Evolutionary conservation across 2,329 filamentous ascomycete genomes (phyloP), one percentile per base, ranked within the genome.

Genomic region (Sarocladium brachiariae): DNA sequence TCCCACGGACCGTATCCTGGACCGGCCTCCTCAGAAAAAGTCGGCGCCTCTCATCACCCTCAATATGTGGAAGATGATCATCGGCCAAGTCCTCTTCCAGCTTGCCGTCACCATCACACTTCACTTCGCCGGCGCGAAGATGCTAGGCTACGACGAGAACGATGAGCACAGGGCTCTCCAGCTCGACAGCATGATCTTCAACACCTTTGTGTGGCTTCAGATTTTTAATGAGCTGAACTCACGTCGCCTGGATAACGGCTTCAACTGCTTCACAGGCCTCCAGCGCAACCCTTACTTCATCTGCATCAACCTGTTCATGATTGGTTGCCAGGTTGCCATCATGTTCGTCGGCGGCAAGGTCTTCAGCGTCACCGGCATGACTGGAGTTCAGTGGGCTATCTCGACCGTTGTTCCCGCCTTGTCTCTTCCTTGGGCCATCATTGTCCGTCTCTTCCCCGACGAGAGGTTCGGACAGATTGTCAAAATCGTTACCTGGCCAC

Each of bases 161-260:
- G 59, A 72, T 43, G 46, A 54, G 2, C 16, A 49, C 10, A 35
- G 54, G 24, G 51, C 50, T 52, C 34, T 54, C 10, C 48, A 76
- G 56, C 68, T 81, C 24, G 69, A 77, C 54, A 82, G 80, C 1
- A 71, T 83, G 53, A 75, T 84, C 47, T 85, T 84, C 69, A 84
- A 85, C 64, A 80, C 76, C 1, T 84, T 83, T 54, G 81, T 84
- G 2, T 85, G 80, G 81, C 81, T 84, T 76, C 81, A 85, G 58
- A 83, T 85, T 54, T 85, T 84, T 69, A 84, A 84, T 63, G 74
- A 81, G 62, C 77, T 81, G 67, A 84, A 83, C 52, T 81, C 79
- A 61, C 73, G 80, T 14, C 77, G 79, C 18, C 69, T 83, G 0
- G 80, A 83, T 58, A 83, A 83, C 64, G 73, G 75, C 53, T 73